Evolutionary conservation across 345 rosid genomes (phyloP).

Genomic region (Populus euphratica): DNA sequence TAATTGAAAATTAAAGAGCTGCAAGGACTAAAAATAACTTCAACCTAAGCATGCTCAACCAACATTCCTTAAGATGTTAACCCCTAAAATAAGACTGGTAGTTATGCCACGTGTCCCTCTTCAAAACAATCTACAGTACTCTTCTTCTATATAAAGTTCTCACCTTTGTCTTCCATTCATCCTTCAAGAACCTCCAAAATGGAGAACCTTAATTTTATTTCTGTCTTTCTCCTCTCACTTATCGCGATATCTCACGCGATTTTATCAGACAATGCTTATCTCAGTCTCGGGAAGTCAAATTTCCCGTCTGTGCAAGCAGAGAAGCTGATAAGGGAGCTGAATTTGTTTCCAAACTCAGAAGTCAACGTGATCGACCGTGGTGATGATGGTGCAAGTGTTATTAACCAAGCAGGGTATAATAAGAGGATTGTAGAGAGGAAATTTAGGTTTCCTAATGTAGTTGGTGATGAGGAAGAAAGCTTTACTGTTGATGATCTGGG

Average conservation of each 20-base stretch:
- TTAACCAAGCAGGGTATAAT: background rate
- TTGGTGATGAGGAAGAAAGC: conserved; percentile 21
- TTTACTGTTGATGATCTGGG: conserved; percentile 63
- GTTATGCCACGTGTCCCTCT: conserved; percentile 18
- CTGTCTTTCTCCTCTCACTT: conserved; percentile 25
- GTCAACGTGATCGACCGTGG: conserved; percentile 47
- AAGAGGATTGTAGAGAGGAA: conserved; percentile 60
- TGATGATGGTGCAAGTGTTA: conserved; percentile 2
- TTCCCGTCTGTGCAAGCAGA: conserved; percentile 67
- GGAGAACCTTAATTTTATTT: conserved; percentile 31
- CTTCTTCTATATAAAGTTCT: background rate
- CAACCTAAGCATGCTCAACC: background rate
- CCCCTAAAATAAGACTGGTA: background rate
- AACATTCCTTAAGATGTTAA: background rate
- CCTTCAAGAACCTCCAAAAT: conserved; percentile 20
- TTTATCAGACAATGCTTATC: background rate
- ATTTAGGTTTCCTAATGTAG: conserved; percentile 60
- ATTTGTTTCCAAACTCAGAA: conserved; percentile 69
- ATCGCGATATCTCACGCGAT: conserved; percentile 14
- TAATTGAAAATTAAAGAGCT: background rate
- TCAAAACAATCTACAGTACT: background rate
- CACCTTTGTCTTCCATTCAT: background rate
- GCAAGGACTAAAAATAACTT: background rate
- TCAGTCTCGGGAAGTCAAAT: conserved; percentile 34
- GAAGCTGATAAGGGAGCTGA: conserved; percentile 79